Evolutionary conservation across 352 stramenopile species (phyloP).

Genomic region (Globisporangium paddicum): DNA sequence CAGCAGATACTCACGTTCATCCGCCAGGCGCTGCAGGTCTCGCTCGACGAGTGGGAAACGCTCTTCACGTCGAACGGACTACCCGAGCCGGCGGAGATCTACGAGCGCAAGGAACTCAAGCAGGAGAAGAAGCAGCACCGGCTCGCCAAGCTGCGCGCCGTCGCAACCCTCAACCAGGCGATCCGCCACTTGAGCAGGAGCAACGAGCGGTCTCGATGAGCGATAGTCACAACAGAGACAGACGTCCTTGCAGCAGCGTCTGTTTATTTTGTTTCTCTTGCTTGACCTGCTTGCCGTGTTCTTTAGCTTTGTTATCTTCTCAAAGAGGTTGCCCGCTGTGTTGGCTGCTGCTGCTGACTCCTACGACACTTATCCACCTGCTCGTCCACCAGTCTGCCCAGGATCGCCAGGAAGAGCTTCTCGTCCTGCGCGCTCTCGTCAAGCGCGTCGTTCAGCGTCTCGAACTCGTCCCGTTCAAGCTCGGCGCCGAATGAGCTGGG

Average conservation of each 20-base stretch:
- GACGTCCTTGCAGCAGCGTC: background rate
- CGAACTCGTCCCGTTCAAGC: conserved; percentile 72
- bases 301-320: conserved; percentile 1
- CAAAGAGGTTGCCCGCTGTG: background rate
- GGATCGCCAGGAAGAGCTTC: conserved; percentile 65
- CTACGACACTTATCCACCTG: conserved; percentile 35
- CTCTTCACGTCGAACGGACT: conserved; percentile 41
- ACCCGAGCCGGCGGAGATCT: conserved; percentile 24
- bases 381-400: conserved; percentile 64
- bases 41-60: conserved; percentile 29
- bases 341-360: conserved; percentile 19
- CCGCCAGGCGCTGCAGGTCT: conserved; percentile 27
- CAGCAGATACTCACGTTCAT: conserved; percentile 55
- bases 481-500: conserved; percentile 28
- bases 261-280: background rate
- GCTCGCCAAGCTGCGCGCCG: conserved; percentile 21
- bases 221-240: background rate
- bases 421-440: conserved; percentile 63
- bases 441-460: conserved; percentile 55
- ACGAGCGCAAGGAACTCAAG: conserved; percentile 20
- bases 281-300: background rate
- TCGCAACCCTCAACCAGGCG: conserved; percentile 29
- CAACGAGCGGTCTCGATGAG: background rate
- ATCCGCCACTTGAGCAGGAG: conserved; percentile 19
- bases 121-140: conserved; percentile 19